Conservation (phyloP, 2,329 filamentous ascomycete species). For the Penicillium capsulatum region DNA sequence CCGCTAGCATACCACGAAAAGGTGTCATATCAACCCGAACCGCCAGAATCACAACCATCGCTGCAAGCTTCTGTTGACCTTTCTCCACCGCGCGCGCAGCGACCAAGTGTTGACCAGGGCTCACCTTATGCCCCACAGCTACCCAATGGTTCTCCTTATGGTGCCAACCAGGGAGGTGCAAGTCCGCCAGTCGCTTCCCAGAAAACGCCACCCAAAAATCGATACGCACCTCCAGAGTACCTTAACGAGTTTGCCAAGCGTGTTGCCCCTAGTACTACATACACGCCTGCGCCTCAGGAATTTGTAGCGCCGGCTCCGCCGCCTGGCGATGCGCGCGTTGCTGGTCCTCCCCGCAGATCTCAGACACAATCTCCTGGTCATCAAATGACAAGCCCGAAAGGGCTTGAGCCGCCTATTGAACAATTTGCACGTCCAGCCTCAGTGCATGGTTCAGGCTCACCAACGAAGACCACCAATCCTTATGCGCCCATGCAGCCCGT, state of each 20-base stretch:
- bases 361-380: conserved; percentile 59
- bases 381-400: conserved; percentile 47
- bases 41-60: conserved; percentile 20
- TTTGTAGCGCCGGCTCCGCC: conserved; percentile 20
- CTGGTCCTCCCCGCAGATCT: conserved; percentile 45
- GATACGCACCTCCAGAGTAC: conserved; percentile 33
- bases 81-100: conserved; percentile 21
- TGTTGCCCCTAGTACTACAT: conserved; percentile 19
- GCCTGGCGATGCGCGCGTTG: conserved; percentile 26
- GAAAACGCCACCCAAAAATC: conserved; percentile 26
- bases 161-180: conserved; percentile 4
- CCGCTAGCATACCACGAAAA: conserved; percentile 54
- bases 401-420: conserved; percentile 43
- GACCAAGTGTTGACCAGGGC: conserved; percentile 20
- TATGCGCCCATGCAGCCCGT: conserved; percentile 34
- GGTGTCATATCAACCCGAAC: conserved; percentile 30
- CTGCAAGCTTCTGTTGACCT: conserved; percentile 23
- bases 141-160: conserved; percentile 5
- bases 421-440: conserved; percentile 53
- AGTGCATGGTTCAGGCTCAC: conserved; percentile 46
- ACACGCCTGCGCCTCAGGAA: conserved; percentile 12
- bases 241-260: conserved; percentile 32
- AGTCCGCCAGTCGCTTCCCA: conserved; percentile 14
- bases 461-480: conserved; percentile 34
- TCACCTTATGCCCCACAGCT: conserved; percentile 13